Evolutionary conservation across 768 basidiomycete genomes (phyloP).

Genomic region (Hericium alpestre): DNA sequence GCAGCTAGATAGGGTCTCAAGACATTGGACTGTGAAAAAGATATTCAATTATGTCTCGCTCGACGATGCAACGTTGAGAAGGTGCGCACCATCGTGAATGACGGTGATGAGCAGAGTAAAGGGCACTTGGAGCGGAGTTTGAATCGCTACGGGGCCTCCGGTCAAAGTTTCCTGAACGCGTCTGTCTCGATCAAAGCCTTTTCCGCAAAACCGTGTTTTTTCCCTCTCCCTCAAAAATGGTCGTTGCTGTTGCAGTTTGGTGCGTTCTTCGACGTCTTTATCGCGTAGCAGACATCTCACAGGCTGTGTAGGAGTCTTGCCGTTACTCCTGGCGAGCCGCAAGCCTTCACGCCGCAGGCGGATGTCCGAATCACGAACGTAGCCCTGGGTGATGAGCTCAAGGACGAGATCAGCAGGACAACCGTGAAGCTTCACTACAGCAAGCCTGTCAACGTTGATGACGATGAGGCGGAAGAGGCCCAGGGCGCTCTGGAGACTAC

Average conservation of each 20-base stretch:
- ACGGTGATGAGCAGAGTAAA: conserved; percentile 4
- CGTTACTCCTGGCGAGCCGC: conserved; percentile 46
- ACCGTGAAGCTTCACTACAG: conserved; percentile 58
- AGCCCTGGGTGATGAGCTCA: conserved; percentile 65
- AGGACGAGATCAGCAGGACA: conserved; percentile 48
- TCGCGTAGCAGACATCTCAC: conserved; percentile 5
- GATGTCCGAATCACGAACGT: conserved; percentile 78
- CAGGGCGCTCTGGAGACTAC: conserved; percentile 30
- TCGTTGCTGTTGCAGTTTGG: conserved; percentile 59
- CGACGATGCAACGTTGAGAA: neutral
- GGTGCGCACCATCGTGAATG: conserved; percentile 12
- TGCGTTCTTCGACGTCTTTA: conserved; percentile 14
- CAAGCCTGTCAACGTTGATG: conserved; percentile 29
- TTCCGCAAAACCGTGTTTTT: neutral
- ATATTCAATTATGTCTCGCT: conserved; percentile 3
- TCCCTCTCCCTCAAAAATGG: conserved; percentile 31
- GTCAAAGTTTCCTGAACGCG: neutral
- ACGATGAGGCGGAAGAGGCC: conserved; percentile 38
- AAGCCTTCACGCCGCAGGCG: conserved; percentile 46
- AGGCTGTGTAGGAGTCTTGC: conserved; percentile 42
- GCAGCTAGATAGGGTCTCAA: conserved; percentile 92
- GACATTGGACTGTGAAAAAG: conserved; percentile 68
- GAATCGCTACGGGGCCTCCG: neutral
- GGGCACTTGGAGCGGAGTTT: conserved; percentile 34
- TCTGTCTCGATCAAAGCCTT: neutral